Conservation (phyloP, 345 rosid species). For the Sonneratia alba region DNA sequence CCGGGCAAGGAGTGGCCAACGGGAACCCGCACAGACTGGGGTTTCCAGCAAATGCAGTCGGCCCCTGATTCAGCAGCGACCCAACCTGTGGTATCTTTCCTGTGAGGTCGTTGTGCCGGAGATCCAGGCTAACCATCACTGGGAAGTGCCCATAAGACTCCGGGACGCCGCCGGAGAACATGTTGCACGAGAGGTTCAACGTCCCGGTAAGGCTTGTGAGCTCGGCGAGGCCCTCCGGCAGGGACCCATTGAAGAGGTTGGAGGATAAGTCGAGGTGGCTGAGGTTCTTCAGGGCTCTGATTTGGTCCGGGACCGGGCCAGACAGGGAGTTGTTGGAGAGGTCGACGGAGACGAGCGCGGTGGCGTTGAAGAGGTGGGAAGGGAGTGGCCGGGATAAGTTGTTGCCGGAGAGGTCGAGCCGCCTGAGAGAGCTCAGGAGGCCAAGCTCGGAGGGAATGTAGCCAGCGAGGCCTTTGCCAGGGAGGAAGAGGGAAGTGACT, state of each 20-base stretch:
- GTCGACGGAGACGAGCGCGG: slow-evolving; percentile 44
- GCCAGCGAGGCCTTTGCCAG: slow-evolving; percentile 45
- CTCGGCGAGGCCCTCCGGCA: slow-evolving; percentile 48
- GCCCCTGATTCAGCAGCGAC: slow-evolving; percentile 86
- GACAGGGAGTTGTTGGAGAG: slow-evolving; percentile 65
- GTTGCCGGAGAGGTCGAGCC: slow-evolving; percentile 49
- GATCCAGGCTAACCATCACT: slow-evolving; percentile 73
- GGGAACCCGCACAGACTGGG: slow-evolving; percentile 87
- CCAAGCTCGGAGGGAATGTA: slow-evolving; percentile 92
- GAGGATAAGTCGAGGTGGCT: slow-evolving; percentile 67
- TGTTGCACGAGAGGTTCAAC: slow-evolving; percentile 63
- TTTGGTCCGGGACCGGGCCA: slow-evolving; percentile 49
- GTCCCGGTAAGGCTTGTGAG: slow-evolving; percentile 57
- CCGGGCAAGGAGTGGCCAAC: slow-evolving; percentile 48
- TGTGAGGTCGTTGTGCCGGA: slow-evolving; percentile 65
- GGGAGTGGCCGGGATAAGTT: slow-evolving; percentile 62
- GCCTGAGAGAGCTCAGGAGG: slow-evolving; percentile 50
- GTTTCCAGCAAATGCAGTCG: slow-evolving; percentile 84
- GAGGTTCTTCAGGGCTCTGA: slow-evolving; percentile 34
- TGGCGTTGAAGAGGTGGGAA: slow-evolving; percentile 45
- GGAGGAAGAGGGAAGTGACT: slow-evolving; percentile 56
- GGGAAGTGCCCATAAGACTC: slow-evolving; percentile 59
- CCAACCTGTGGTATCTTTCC: slow-evolving; percentile 83
- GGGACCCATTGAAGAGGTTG: slow-evolving; percentile 59
- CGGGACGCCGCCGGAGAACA: slow-evolving; percentile 68